Conservation (phyloP, 2,329 filamentous ascomycete species). For the Neoscytalidium dimidiatum region DNA sequence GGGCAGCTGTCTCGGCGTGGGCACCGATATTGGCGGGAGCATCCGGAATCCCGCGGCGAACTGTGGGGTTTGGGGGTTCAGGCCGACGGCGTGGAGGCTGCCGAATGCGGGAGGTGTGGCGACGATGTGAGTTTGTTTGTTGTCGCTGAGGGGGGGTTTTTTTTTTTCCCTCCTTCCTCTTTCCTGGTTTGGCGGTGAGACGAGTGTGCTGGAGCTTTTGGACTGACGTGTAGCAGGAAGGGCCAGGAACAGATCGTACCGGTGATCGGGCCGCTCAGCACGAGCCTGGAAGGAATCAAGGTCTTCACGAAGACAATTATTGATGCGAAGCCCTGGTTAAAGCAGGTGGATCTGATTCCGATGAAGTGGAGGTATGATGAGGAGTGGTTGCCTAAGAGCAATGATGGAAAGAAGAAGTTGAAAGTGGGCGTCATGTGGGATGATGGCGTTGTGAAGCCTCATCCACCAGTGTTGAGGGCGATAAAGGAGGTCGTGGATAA, state of each 20-base stretch:
- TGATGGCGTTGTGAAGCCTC: constrained; percentile 65
- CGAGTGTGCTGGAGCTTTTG: not conserved
- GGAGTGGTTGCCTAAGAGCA: constrained; percentile 18
- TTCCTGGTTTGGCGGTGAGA: too few species aligned
- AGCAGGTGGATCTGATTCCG: constrained; percentile 60
- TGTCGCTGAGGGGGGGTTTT: too few species aligned
- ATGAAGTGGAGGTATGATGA: constrained; percentile 54
- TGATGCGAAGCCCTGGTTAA: constrained; percentile 56
- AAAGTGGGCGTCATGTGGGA: constrained; percentile 65
- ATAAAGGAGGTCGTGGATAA: constrained; percentile 49
- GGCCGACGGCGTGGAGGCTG: constrained; percentile 42
- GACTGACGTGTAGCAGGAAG: constrained; percentile 8
- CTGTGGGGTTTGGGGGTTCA: constrained; percentile 18
- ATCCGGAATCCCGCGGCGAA: constrained; percentile 21
- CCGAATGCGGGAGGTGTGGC: constrained; percentile 39
- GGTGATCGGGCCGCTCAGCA: constrained; percentile 57
- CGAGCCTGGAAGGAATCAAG: constrained; percentile 54
- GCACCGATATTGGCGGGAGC: constrained; percentile 22
- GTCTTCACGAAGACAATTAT: constrained; percentile 58
- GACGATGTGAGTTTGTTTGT: constrained; percentile 33
- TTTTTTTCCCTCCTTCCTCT: too few species aligned
- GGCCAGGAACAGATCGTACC: constrained; percentile 50
- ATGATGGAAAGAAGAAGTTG: constrained; percentile 41
- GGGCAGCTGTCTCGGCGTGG: constrained; percentile 56
- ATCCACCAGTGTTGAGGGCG: constrained; percentile 64